These are phyloP conservation scores for Chaetomium fimeti DNA, from an alignment of 495 filamentous ascomycete species.

Conservation along the genomic window DNA sequence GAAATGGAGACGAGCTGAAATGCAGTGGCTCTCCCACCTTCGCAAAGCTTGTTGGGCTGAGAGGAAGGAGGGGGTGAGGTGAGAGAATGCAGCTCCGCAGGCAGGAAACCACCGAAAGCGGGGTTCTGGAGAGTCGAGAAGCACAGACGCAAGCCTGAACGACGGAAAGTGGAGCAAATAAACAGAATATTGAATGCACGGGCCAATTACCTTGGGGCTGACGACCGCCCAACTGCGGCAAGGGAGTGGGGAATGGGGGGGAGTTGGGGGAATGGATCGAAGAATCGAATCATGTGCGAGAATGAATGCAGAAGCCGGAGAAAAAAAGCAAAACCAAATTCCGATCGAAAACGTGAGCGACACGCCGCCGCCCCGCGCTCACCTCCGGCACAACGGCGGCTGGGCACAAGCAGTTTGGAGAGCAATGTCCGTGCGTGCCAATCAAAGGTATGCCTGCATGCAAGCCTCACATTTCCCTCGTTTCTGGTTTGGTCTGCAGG, in stretches of 20 bases:
- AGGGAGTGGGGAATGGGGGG: neutral
- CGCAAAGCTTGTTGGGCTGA: slow-evolving; percentile 3
- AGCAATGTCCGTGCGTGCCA: slow-evolving; percentile 4
- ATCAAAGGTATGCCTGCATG: neutral
- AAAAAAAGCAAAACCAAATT: neutral
- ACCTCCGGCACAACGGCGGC: neutral
- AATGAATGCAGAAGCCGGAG: neutral
- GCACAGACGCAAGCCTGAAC: too few relatives aligned
- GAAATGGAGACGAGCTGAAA: slow-evolving; percentile 3
- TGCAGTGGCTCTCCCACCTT: slow-evolving; percentile 1
- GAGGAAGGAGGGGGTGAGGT: neutral
- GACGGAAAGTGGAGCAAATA: neutral
- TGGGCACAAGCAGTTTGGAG: neutral
- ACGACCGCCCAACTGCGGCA: neutral
- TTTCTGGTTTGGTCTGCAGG: slow-evolving; percentile 8
- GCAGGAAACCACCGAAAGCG: neutral
- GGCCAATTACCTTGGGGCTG: neutral
- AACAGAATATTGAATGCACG: neutral
- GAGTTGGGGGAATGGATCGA: too few relatives aligned
- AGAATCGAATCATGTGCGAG: too few relatives aligned
- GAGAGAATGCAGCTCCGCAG: too few relatives aligned
- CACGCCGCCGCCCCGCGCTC: neutral
- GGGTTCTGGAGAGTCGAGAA: neutral
- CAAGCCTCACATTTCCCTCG: slow-evolving; percentile 12
- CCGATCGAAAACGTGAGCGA: slow-evolving; percentile 4